Conservation (phyloP, 2,329 filamentous ascomycete species). For the Huntiella moniliformis region DNA sequence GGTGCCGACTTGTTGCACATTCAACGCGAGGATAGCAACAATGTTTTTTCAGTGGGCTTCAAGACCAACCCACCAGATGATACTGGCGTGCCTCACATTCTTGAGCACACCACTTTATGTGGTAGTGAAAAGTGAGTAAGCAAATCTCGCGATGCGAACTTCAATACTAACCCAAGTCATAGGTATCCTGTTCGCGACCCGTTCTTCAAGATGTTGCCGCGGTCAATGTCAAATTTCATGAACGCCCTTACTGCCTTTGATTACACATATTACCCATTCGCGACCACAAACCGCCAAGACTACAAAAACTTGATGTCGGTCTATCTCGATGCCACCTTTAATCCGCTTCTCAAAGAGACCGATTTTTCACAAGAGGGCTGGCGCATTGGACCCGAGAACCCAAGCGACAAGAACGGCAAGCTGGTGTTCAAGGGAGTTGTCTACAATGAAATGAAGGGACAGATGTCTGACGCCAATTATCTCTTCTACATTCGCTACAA, state of each 20-base stretch:
- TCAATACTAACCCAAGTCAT: conserved; percentile 15
- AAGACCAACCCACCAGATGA: conserved; percentile 97
- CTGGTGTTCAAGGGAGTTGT: conserved; percentile 94
- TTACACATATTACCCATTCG: conserved; percentile 94
- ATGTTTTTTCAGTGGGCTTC: conserved; percentile 98
- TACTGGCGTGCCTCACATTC: conserved; percentile 87
- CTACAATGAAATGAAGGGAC: conserved; percentile 99
- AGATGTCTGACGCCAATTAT: conserved; percentile 95
- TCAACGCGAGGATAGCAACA: conserved; percentile 87
- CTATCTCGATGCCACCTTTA: conserved; percentile 84
- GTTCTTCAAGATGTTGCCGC: conserved; percentile 98
- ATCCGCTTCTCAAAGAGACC: conserved; percentile 71
- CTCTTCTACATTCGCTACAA: conserved; percentile 91
- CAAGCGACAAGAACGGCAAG: conserved; percentile 40
- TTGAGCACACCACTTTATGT: conserved; percentile 93
- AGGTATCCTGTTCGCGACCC: conserved; percentile 95
- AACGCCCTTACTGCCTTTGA: conserved; percentile 95
- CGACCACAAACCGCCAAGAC: conserved; percentile 87
- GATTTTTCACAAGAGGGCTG: conserved; percentile 96
- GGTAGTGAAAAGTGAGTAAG: conserved; percentile 73
- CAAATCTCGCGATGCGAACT: not conserved
- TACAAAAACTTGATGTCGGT: conserved; percentile 93
- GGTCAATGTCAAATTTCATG: conserved; percentile 99
- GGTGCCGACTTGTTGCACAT: conserved; percentile 93
- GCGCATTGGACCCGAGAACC: conserved; percentile 87